A percentile compares a stretch with the other conserved stretches of the same genome.
Evolutionary conservation across 2,329 filamentous ascomycete species (phyloP).

Genomic region (Ophiostoma ulmi): DNA sequence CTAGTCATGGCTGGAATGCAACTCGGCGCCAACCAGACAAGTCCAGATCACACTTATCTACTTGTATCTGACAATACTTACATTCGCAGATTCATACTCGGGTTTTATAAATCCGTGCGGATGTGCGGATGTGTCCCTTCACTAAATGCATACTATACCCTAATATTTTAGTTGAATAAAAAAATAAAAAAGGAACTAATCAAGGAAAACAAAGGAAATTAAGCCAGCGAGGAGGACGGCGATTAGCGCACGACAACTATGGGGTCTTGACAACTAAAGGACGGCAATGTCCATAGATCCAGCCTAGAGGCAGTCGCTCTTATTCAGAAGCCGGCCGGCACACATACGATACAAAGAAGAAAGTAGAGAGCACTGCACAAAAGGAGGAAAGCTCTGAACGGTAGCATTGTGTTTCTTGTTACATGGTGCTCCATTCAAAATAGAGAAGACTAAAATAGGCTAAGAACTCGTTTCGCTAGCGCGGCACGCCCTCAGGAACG

Average conservation of each 20-base stretch:
- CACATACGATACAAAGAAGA: too few species aligned
- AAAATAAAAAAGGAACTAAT: neutral
- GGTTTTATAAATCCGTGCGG: neutral
- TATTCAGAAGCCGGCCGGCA: neutral
- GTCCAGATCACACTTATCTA: neutral
- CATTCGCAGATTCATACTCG: neutral
- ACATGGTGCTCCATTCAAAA: neutral
- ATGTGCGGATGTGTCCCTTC: neutral
- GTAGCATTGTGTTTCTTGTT: conserved; percentile 13
- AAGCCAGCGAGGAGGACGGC: conserved; percentile 8
- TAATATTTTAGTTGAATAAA: neutral
- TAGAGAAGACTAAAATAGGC: neutral
- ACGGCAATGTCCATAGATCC: neutral
- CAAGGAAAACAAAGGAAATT: neutral
- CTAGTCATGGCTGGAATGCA: neutral
- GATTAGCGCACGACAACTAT: neutral
- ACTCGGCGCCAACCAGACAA: neutral
- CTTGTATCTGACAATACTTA: neutral
- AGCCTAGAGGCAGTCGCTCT: neutral
- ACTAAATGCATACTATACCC: neutral
- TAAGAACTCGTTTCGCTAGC: conserved; percentile 19
- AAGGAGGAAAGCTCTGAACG: neutral
- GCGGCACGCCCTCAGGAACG: conserved; percentile 24
- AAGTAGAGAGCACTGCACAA: neutral
- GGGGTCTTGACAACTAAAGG: neutral